Conservation (phyloP, 169 alveolate species). For the Amoebophrya sp. region DNA sequence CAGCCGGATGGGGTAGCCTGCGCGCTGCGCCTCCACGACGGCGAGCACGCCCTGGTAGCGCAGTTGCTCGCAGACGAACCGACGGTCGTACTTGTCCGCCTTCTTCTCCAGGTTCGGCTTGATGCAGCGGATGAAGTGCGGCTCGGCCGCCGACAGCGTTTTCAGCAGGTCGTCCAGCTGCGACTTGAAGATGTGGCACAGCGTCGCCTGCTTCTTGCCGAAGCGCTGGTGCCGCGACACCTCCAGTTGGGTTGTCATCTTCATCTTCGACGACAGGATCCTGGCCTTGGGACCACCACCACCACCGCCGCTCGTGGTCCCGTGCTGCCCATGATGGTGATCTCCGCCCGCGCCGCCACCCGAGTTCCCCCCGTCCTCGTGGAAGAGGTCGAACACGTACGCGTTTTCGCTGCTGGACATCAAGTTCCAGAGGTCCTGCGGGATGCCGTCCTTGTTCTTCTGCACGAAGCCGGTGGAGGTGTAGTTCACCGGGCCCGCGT, state of each 20-base stretch:
- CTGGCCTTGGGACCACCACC: no score
- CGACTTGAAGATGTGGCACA: neutral
- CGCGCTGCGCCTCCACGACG: constrained; percentile 57
- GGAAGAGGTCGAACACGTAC: neutral
- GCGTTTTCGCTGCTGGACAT: neutral
- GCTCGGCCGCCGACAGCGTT: neutral
- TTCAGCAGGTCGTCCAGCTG: constrained; percentile 8
- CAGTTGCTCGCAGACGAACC: constrained; percentile 52
- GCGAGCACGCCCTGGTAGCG: constrained; percentile 51
- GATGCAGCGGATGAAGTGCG: constrained; percentile 72
- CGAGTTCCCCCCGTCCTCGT: no score
- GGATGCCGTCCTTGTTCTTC: neutral
- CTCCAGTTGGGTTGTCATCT: neutral
- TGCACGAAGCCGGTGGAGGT: neutral
- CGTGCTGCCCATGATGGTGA: no score
- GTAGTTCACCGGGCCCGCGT: constrained; percentile 13
- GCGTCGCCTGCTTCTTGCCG: neutral
- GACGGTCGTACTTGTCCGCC: constrained; percentile 52
- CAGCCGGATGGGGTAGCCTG: constrained; percentile 79
- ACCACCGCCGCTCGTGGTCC: no score
- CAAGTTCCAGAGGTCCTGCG: constrained; percentile 7
- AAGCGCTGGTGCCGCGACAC: neutral
- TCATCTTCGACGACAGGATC: no score
- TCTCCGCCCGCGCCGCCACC: no score
- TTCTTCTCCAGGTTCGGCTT: constrained; percentile 74